Evolutionary conservation across 2,329 filamentous ascomycete species (phyloP), one percentile per base, ranked within the genome.

Genomic region (Exophiala mesophila): DNA sequence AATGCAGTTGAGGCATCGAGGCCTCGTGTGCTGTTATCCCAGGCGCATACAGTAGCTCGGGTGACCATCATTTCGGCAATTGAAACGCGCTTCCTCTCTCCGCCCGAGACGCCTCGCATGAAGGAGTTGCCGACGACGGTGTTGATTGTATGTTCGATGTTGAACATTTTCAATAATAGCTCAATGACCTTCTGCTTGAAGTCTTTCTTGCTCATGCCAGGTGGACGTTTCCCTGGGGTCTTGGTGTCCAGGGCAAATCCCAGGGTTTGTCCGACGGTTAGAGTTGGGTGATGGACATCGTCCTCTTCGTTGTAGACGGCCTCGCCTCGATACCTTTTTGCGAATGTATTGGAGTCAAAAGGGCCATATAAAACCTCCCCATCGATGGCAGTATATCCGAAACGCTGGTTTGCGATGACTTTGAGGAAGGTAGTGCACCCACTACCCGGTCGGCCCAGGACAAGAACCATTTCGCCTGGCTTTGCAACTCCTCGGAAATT

Each of bases 391-490:
- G 74, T 78, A 53, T 79, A 81, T 4, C 77, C 76, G 50, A 69
- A 74, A 13, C 77, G 73, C 58, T 84, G 80, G 57, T 85, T 85
- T 12, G 80, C 73, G 44, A 85, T 82, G 1, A 76, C 70, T 62
- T 82, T 83, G 41, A 85, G 70, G 52, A 85, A 83, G 0, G 81
- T 82, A 1, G 80, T 82, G 59, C 82, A 85, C 18, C 82, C 82
- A 1, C 77, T 81, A 0, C 86, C 86, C 0, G 87, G 87, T 49
- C 81, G 77, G 16, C 87, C 87, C 5, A 94, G 71, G 0, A 94
- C 87, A 2, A 94, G 71, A 0, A 90, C 76, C 88, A 95, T 94
- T 69, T 95, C 88, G 1, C 88, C 89, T 0, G 87, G 85, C 50
- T 82, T 80, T 43, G 80, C 78, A 1, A 85, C 73, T 21, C 83